Evolutionary conservation across 495 filamentous ascomycete genomes (phyloP), one percentile per base, ranked within the genome.

Genomic region (Podospora pseudopauciseta): DNA sequence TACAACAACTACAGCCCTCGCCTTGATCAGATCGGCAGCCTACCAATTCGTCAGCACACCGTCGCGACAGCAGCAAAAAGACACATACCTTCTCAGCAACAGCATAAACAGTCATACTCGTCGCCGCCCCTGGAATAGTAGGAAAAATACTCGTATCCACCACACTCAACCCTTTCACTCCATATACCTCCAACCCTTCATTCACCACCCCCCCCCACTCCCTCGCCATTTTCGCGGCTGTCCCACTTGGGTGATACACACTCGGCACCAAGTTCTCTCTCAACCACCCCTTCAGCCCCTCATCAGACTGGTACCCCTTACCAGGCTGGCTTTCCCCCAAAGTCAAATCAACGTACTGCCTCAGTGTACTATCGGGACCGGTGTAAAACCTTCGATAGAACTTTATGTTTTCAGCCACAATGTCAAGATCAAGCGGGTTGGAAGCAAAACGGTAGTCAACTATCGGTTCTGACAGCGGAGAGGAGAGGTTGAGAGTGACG

Each of bases 141-240:
- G 79, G 78, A 64, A 78, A 74, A 11, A 79, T 71, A 59, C 75
- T 79, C 3, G 74, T 76, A 66, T 81, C 78, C 0, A 79, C 74
- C 4, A 80, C 76, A 16, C 79, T 68, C 7, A 81, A 58, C 11
- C 55, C 53, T 44, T 72, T 67, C 4, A 76, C 68, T 7, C 76
- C 77, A 62, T 80, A 80, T 2, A 81, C 79, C 55, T 67, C 65
- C 9, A 80, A 68, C 13, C 32, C 64, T 63, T 73, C 68, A 34
- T 78, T 73, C 19, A 81, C 79, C 5, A 81, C 78, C 7, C 86
- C 86, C 28, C 84, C 84, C 0, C 80, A 70, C 57, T 81, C 78
- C 39, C 75, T 77, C 3, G 86, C 84, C 75, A 87, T 74, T 83
- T 66, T 73, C n/a, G 70, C 58, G 30, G 60, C 65, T 26, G 73